Percentiles rank a stretch among this genome's conserved stretches.
These are phyloP conservation scores for Sequoiadendron giganteum DNA, from an alignment of 75 land plant genomes.

Conservation along the genomic window DNA sequence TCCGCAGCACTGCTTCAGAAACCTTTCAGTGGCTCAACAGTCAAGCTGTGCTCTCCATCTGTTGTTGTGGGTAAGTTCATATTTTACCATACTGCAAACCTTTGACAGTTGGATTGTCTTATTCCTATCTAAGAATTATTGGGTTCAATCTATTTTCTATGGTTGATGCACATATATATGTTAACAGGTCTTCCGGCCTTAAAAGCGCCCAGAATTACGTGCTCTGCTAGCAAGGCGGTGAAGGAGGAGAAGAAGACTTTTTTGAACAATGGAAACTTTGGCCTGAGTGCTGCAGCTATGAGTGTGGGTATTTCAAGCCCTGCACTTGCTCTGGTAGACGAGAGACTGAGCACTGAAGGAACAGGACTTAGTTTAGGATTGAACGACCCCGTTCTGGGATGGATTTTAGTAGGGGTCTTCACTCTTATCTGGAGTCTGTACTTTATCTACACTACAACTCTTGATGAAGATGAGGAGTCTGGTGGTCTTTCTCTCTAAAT, in stretches of 20 bases:
- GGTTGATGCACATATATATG: neutral
- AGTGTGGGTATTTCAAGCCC: neutral
- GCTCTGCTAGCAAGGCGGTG: neutral
- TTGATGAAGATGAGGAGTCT: constrained; percentile 89
- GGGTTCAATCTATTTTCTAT: neutral
- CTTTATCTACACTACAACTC: constrained; percentile 55
- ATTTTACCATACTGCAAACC: neutral
- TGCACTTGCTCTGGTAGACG: constrained; percentile 88
- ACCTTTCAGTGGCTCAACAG: neutral
- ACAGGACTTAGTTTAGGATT: constrained; percentile 86
- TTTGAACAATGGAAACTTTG: neutral
- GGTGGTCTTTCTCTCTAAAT: constrained; percentile 64
- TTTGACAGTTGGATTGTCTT: neutral
- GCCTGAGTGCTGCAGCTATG: neutral
- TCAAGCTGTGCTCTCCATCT: neutral
- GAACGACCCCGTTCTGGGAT: constrained; percentile 83
- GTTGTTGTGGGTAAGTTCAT: neutral
- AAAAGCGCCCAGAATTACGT: neutral
- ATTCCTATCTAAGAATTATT: neutral
- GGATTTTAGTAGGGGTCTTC: constrained; percentile 88
- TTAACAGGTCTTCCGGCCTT: neutral
- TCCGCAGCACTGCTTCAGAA: neutral
- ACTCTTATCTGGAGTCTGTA: constrained; percentile 85
- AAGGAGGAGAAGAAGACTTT: neutral
- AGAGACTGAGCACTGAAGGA: constrained; percentile 91